A percentile compares a stretch with the other conserved stretches of the same genome.
Evolutionary conservation across 2,329 filamentous ascomycete species (phyloP).

Genomic region (Sporothrix pallida): DNA sequence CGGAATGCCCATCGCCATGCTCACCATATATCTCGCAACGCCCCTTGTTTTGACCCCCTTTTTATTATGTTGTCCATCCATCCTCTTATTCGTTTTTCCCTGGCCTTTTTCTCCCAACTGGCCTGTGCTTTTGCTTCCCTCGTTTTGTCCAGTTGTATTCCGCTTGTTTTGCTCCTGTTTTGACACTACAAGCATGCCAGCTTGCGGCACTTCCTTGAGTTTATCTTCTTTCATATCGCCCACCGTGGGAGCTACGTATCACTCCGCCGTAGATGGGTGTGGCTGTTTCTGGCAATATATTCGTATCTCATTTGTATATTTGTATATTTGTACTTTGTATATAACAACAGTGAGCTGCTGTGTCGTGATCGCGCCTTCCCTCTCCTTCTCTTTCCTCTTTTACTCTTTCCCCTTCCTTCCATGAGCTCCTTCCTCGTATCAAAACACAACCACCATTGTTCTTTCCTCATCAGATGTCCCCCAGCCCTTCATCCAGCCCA

Average conservation of each 20-base stretch:
- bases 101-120: neutral
- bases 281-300: neutral
- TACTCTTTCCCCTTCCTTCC: neutral
- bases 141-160: conserved; percentile 17
- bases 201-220: conserved; percentile 6
- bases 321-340: neutral
- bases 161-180: conserved; percentile 7
- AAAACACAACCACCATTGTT: neutral
- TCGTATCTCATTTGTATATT: conserved; percentile 5
- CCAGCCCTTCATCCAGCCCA: conserved; percentile 12
- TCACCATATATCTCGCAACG: neutral
- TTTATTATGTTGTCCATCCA: neutral
- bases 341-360: neutral
- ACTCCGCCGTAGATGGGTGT: neutral
- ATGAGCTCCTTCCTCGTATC: neutral
- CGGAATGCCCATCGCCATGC: conserved; percentile 21
- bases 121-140: conserved; percentile 23
- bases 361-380: conserved; percentile 7
- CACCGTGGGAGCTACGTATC: neutral
- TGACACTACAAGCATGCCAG: conserved; percentile 16
- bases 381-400: neutral
- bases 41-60: conserved; percentile 26
- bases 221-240: neutral
- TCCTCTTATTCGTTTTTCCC: neutral
- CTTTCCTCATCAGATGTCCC: conserved; percentile 17